Evolutionary conservation across 495 filamentous ascomycete genomes (phyloP).

Genomic region (Aspergillus sparsus): DNA sequence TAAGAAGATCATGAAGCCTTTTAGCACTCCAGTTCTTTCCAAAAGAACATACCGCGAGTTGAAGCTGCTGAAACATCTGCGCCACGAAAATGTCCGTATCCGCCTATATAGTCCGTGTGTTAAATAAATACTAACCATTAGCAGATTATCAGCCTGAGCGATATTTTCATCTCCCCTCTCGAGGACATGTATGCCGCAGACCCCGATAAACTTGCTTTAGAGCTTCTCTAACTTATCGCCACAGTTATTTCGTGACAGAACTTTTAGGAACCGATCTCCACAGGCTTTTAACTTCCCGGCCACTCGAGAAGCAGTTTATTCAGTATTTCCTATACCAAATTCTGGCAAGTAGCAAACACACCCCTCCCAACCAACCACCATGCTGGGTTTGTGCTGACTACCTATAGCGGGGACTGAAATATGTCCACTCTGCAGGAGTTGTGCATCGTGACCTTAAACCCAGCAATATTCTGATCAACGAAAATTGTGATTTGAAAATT

Average conservation of each 20-base stretch:
- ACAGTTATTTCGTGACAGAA: conserved; percentile 96
- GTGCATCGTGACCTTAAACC: conserved; percentile 98
- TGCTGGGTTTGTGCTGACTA: conserved; percentile 32
- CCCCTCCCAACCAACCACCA: background rate
- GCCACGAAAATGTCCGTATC: conserved; percentile 84
- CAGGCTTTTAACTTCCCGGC: conserved; percentile 89
- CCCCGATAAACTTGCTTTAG: conserved; percentile 5
- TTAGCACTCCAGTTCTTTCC: conserved; percentile 94
- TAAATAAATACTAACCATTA: conserved; percentile 24
- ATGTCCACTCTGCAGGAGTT: conserved; percentile 97
- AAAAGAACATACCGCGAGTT: conserved; percentile 97
- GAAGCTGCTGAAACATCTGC: conserved; percentile 94
- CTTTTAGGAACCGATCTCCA: conserved; percentile 96
- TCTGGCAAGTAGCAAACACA: conserved; percentile 58
- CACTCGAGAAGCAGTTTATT: conserved; percentile 98
- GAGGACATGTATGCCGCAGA: conserved; percentile 85
- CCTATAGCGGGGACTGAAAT: conserved; percentile 89
- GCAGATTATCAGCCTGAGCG: conserved; percentile 95
- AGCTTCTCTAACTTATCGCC: conserved; percentile 25
- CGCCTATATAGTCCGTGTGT: conserved; percentile 3
- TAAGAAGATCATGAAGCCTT: conserved; percentile 99
- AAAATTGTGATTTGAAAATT: conserved; percentile 99
- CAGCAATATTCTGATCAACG: conserved; percentile 98
- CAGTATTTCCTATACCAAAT: conserved; percentile 99
- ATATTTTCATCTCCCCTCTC: conserved; percentile 98